Conservation (phyloP, 169 alveolate species). For the Cryptosporidium sp. region DNA sequence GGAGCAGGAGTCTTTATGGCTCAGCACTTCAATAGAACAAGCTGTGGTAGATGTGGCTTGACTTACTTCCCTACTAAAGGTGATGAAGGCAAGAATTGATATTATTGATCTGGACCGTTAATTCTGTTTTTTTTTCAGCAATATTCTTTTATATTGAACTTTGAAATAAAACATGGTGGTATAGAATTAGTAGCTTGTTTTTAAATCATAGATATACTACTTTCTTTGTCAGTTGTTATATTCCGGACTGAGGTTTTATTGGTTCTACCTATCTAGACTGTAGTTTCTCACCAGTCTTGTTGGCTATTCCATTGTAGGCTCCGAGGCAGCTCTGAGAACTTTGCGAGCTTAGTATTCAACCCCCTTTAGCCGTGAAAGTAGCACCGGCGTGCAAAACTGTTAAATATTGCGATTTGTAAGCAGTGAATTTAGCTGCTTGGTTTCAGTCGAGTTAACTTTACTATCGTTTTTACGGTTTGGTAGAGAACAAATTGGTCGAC, state of each 20-base stretch:
- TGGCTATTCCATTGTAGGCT: neutral
- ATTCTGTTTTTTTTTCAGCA: conserved; percentile 1
- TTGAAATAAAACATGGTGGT: conserved; percentile 16
- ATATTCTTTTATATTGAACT: neutral
- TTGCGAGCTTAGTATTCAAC: too few relatives aligned
- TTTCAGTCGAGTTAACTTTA: too few relatives aligned
- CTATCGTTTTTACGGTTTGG: too few relatives aligned
- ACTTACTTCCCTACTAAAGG: conserved; percentile 85
- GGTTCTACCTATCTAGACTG: neutral
- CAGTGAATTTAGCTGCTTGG: too few relatives aligned
- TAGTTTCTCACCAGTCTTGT: neutral
- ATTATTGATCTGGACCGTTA: neutral
- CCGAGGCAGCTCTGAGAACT: too few relatives aligned
- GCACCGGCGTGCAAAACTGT: too few relatives aligned
- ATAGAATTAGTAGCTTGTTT: conserved; percentile 47
- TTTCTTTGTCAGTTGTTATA: neutral
- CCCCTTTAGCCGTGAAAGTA: too few relatives aligned
- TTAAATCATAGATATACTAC: conserved; percentile 19
- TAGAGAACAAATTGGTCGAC: too few relatives aligned
- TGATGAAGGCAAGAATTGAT: conserved; percentile 41
- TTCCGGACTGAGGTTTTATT: neutral
- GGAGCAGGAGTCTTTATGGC: conserved; percentile 99
- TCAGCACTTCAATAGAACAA: conserved; percentile 96
- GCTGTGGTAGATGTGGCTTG: conserved; percentile 97
- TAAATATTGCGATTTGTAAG: too few relatives aligned